Evolutionary conservation across 495 filamentous ascomycete genomes (phyloP).

Genomic region (Aspergillus egyptiacus): DNA sequence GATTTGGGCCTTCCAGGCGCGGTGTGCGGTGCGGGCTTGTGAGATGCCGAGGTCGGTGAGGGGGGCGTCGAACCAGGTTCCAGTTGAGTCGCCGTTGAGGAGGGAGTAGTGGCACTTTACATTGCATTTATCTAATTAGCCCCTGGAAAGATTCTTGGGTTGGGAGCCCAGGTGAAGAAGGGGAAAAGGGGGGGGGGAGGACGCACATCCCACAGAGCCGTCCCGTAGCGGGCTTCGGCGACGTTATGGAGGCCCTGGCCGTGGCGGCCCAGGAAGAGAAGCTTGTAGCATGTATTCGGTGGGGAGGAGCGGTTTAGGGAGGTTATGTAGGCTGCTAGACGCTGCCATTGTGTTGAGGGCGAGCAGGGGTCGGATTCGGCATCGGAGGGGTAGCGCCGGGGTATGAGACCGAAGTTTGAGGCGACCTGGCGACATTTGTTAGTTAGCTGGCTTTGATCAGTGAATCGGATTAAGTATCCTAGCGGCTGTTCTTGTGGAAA

Average conservation of each 20-base stretch:
- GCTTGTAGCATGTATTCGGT: conserved; percentile 49
- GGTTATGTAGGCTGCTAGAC: conserved; percentile 50
- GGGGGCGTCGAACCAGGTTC: conserved; percentile 66
- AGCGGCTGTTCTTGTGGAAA: too few species aligned
- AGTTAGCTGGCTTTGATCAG: neutral
- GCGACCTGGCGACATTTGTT: conserved; percentile 20
- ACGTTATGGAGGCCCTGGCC: conserved; percentile 69
- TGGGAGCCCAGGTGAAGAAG: neutral
- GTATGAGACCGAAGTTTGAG: conserved; percentile 62
- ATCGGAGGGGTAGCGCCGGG: conserved; percentile 47
- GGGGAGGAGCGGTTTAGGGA: conserved; percentile 38
- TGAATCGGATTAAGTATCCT: neutral
- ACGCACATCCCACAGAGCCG: conserved; percentile 57
- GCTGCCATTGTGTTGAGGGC: conserved; percentile 52
- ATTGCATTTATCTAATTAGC: neutral
- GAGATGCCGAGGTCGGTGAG: conserved; percentile 57
- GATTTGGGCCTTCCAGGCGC: conserved; percentile 57
- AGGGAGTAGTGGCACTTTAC: conserved; percentile 64
- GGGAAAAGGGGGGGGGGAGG: neutral
- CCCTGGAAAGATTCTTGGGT: too few species aligned
- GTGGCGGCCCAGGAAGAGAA: conserved; percentile 66
- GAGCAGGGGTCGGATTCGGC: conserved; percentile 9
- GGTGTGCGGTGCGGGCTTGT: conserved; percentile 59
- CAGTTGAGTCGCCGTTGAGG: conserved; percentile 60
- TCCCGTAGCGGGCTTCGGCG: conserved; percentile 60